Percentiles rank a stretch among this genome's conserved stretches.
These are phyloP conservation scores for Neurospora sp. DNA, from an alignment of 495 filamentous ascomycete genomes.

Conservation along the genomic window DNA sequence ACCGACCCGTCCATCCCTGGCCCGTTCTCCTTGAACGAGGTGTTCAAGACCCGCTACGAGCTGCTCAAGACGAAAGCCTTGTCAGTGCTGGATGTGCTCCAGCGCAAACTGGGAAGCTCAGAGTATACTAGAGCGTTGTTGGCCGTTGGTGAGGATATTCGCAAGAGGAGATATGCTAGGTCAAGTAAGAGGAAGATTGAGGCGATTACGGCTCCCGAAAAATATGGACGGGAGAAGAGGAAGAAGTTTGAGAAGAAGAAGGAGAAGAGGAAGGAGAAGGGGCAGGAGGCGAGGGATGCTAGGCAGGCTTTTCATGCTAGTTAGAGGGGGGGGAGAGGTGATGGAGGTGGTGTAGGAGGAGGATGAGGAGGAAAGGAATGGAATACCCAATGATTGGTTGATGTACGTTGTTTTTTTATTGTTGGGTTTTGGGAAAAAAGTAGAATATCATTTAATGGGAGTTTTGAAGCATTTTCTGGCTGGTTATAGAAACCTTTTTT, in stretches of 20 bases:
- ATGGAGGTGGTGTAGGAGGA: neutral
- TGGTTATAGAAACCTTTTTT: neutral
- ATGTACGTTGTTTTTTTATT: neutral
- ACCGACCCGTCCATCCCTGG: conserved; percentile 66
- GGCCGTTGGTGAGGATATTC: conserved; percentile 56
- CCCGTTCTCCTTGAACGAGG: conserved; percentile 53
- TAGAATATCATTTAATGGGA: neutral
- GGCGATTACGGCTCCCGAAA: conserved; percentile 71
- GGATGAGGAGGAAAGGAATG: neutral
- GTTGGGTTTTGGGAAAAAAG: neutral
- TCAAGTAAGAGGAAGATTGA: conserved; percentile 78
- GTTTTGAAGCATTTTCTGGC: neutral
- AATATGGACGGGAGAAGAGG: conserved; percentile 64
- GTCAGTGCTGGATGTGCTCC: conserved; percentile 63
- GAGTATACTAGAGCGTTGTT: conserved; percentile 61
- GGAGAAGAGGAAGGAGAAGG: conserved; percentile 68
- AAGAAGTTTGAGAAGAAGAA: conserved; percentile 79
- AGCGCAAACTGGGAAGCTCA: conserved; percentile 73
- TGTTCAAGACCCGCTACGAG: conserved; percentile 57
- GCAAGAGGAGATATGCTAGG: conserved; percentile 57
- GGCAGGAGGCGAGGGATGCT: conserved; percentile 53
- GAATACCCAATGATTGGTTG: neutral
- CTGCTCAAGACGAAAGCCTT: conserved; percentile 54
- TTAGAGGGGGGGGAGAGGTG: neutral
- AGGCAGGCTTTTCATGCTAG: conserved; percentile 28